These are phyloP conservation scores for Naganishia onofrii DNA, from an alignment of 768 basidiomycete species.

Conservation along the genomic window DNA sequence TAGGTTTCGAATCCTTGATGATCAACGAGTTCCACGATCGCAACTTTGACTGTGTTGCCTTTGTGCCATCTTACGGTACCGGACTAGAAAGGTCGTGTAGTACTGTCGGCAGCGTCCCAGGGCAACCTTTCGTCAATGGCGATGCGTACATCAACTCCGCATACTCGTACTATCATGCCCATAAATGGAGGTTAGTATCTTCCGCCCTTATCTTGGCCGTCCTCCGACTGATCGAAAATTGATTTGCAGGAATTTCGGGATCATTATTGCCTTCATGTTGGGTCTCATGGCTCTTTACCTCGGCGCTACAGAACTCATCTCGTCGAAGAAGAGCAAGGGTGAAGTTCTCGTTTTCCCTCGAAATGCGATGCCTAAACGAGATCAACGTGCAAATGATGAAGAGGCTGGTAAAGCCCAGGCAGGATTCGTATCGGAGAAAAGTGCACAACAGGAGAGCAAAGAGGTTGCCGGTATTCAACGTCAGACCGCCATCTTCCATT, in stretches of 20 bases:
- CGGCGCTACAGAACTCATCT: conserved; percentile 47
- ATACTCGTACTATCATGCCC: conserved; percentile 39
- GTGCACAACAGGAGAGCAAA: conserved; percentile 23
- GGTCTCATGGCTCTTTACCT: conserved; percentile 46
- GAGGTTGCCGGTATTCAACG: conserved; percentile 44
- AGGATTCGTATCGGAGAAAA: conserved; percentile 1
- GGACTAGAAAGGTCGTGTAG: conserved; percentile 42
- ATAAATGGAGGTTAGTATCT: conserved; percentile 50
- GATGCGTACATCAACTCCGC: conserved; percentile 40
- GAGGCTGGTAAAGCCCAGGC: conserved; percentile 16
- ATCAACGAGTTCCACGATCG: conserved; percentile 80
- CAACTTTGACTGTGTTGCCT: conserved; percentile 54
- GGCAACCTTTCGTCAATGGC: conserved; percentile 45
- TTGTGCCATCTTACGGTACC: conserved; percentile 43
- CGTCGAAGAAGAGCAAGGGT: conserved; percentile 52
- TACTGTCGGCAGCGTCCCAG: conserved; percentile 43
- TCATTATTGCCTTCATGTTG: conserved; percentile 45
- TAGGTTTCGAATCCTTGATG: conserved; percentile 71
- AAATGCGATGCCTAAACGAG: conserved; percentile 38
- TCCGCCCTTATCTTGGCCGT: not conserved
- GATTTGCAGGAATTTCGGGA: conserved; percentile 45
- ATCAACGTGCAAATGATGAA: conserved; percentile 7
- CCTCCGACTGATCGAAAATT: not conserved
- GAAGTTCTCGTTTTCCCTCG: conserved; percentile 53
- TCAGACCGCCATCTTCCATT: conserved; percentile 51